Conservation (phyloP, 306 rosid genomes). For the Clitoria ternatea region DNA sequence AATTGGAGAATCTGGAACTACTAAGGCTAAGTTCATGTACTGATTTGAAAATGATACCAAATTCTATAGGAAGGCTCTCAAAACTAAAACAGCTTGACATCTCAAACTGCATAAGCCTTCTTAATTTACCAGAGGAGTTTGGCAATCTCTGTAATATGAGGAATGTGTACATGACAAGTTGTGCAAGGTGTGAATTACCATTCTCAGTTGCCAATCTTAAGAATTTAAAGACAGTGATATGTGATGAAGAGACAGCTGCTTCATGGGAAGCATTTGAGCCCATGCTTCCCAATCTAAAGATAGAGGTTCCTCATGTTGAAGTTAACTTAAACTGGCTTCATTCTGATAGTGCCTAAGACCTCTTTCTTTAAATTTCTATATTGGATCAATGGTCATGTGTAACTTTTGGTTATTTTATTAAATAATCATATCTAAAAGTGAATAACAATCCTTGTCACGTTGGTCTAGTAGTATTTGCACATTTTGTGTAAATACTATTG, state of each 20-base stretch:
- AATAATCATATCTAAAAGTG: neutral
- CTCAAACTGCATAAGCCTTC: conserved; percentile 44
- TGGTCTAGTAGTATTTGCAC: neutral
- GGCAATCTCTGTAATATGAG: conserved; percentile 35
- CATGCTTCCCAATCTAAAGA: conserved; percentile 8
- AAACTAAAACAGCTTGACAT: conserved; percentile 40
- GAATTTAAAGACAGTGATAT: conserved; percentile 36
- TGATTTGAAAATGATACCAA: conserved; percentile 34
- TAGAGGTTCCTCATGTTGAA: conserved; percentile 40
- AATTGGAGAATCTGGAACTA: conserved; percentile 36
- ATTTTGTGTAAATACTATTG: neutral
- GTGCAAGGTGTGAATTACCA: conserved; percentile 46
- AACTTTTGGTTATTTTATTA: neutral
- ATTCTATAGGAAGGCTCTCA: conserved; percentile 23
- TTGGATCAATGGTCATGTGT: neutral
- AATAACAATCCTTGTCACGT: neutral
- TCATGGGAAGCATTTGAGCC: conserved; percentile 34
- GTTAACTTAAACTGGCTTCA: conserved; percentile 61
- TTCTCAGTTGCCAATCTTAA: conserved; percentile 32
- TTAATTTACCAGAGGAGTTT: conserved; percentile 37
- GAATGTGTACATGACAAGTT: conserved; percentile 43
- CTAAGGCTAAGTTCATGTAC: conserved; percentile 53
- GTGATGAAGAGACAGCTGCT: conserved; percentile 56
- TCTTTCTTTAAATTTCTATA: neutral
- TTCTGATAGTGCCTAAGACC: conserved; percentile 1